Evolutionary conservation across 805 yeast genomes (phyloP), one percentile per base, ranked within the genome.

Genomic region (Nakazawaea anatomiae): DNA sequence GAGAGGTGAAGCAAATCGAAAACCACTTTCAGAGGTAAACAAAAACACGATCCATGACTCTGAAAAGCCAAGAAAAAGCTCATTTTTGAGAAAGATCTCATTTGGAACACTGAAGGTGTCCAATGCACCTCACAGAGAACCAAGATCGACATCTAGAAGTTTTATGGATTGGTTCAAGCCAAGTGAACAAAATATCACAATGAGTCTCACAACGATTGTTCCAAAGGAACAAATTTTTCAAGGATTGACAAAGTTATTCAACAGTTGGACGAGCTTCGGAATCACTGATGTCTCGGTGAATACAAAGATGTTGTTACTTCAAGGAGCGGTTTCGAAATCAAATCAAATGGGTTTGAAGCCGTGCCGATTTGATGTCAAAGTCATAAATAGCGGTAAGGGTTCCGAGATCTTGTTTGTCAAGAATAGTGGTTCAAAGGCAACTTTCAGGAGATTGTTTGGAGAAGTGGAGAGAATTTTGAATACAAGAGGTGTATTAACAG

Each of bases 241-340:
- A 42, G 89, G 89, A 3, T 67, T 86, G 57, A 75, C 71, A 61
- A 79, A 86, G 42, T 73, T 86, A 50, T 68, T 86, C 56, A 71
- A 66, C 43, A 80, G 85, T 14, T 86, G 94, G 94, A 75, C 80
- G 11, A 80, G 77, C 53, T 85, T 85, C 58, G 92, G 94, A 7
- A 66, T 86, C 58, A 79, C 76, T 56, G 75, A 80, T 53, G 72
- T 86, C 52, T 69, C 66, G 39, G 66, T 77, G 44, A 75, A 75
- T 56, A 69, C 72, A 25, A 64, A 69, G 4, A 63, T 69, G 6
- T 63, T 69, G 58, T 71, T 70, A 34, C 71, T 86, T 32, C 76
- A 75, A n/a, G 91, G 89, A 48, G 73, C 79, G 18, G 76, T 86
- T 35, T 72, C 88, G 1, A 80, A 77, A 56, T 72, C 74, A 52